Evolutionary conservation across 345 rosid genomes (phyloP), one percentile per base, ranked within the genome.

Genomic region (Schrenkiella parvula): DNA sequence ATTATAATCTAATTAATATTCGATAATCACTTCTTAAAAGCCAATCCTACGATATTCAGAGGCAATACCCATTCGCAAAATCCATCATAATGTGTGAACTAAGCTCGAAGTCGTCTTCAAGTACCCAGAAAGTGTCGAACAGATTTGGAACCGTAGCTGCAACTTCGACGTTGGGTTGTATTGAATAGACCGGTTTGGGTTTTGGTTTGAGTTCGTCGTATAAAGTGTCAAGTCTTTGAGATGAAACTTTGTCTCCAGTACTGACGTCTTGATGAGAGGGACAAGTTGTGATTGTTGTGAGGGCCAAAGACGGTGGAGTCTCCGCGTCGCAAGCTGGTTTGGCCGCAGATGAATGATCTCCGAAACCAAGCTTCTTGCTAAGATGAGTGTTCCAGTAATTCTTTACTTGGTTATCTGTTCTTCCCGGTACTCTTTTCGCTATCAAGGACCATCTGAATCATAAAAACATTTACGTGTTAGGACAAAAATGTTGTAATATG

Each of bases 381-480:
- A 82, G 73, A 73, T 73, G 85, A 35, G 79, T 75, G 42, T 86
- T 86, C 88, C 88, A 84, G 66, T 82, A 76, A 44, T 84, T 86
- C 80, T 86, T 86, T 72, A 83, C 85, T 80, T 83, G 87, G 71
- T 86, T 85, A 70, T 87, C 91, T 8, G 87, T 87, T 75, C 87
- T 31, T 34, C 89, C 86, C 0, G 89, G 91, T 26, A 82, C 84
- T 4, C 89, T 48, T 71, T 79, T 83, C 0, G 86, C 91, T 70
- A 87, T 87, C 77, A 87, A 73, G 57, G 91, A 77, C 91, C 91
- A 83, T 77, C 89, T 83, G 12, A 11, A 42, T 41, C 6, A 50
- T 1, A 55, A 2, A 58, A 22, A 48, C 8, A 43, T 9, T 60
- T 63, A 43, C 26, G 0, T 26, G 6, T 31, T 11, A 31, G 23